Conservation (phyloP, 2,329 filamentous ascomycete species). For the Arthrobotrys pseudoclavata region DNA sequence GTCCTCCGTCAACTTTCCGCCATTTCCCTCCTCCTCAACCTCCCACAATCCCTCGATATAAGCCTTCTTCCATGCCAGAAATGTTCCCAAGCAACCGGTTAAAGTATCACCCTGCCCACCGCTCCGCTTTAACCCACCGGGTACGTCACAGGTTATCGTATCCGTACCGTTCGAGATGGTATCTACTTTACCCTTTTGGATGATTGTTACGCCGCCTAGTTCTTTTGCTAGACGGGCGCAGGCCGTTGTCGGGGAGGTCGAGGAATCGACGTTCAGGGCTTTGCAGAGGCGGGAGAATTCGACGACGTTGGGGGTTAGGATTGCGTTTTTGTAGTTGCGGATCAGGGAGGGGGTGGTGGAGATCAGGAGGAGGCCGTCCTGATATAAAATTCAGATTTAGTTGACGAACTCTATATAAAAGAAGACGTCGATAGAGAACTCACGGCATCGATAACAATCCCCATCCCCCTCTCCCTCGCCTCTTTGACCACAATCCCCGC, state of each 20-base stretch:
- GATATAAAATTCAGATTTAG: too few species aligned
- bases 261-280: slow-evolving; percentile 76
- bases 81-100: slow-evolving; percentile 88
- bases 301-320: slow-evolving; percentile 94
- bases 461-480: slow-evolving; percentile 78
- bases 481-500: slow-evolving; percentile 83
- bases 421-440: neutral
- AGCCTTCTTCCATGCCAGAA: slow-evolving; percentile 87
- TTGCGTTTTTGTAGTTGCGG: slow-evolving; percentile 82
- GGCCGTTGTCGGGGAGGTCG: slow-evolving; percentile 69
- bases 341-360: slow-evolving; percentile 82
- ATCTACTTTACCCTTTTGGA: slow-evolving; percentile 89
- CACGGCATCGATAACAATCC: slow-evolving; percentile 85
- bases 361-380: slow-evolving; percentile 83
- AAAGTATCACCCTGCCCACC: slow-evolving; percentile 96
- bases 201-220: slow-evolving; percentile 87
- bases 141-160: slow-evolving; percentile 81
- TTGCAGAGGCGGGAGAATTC: slow-evolving; percentile 89
- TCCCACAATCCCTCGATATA: slow-evolving; percentile 89
- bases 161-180: slow-evolving; percentile 83
- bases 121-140: slow-evolving; percentile 87
- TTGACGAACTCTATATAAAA: slow-evolving; percentile 1
- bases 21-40: slow-evolving; percentile 20
- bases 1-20: slow-evolving; percentile 68
- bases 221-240: slow-evolving; percentile 79